Base-by-base conservation (phyloP, 2,329 filamentous ascomycete genomes). In the Arthroderma uncinatum region DNA sequence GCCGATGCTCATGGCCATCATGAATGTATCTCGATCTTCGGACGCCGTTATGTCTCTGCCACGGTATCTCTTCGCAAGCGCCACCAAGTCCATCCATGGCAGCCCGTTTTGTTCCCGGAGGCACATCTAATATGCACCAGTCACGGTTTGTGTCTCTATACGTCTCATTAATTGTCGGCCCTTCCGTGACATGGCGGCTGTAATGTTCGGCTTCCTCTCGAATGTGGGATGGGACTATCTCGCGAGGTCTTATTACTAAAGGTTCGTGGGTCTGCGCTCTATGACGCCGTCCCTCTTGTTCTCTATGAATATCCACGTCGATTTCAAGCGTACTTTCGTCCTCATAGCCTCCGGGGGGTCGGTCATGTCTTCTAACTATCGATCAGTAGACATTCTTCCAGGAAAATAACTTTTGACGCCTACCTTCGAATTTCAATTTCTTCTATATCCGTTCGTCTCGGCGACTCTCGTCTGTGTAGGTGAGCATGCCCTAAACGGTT, bases 71-170 rank as follows among this genome's bases (percentile, higher is more conserved):
- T 61, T 89, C 85, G 37, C 76, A 77, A n/a, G 78, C 86, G 52
- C 86, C 87, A 19, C 87, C 87, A 23, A 82, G 78, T 55, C 88
- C 87, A 63, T 93, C 87, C 85, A 93, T 86, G 56, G 81, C 80
- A n/a, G 93, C 85, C 40, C 85, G 82, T 73, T 88, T 85, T 0
- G 88, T 92, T 58, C 89, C 89, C 0, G 89, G 87, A 1, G 88
- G 89, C 39, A 94, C 85, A 70, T 94, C 89, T 37, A 95, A 80
- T 61, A 94, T 86, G 56, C 82, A 79, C 88, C 89, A 94, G 65
- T 82, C 86, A 62, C 82, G 83, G 36, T 86, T 89, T 16, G 82
- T 83, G 55, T 87, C 87, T 64, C 86, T 81, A 68, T 79, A 83
- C 21, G 85, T 87, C 70, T 92, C 88, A 55, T 86, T 86, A 65